Base-by-base conservation (phyloP, 2,329 filamentous ascomycete species). In the Arthrinium puccinioides region DNA sequence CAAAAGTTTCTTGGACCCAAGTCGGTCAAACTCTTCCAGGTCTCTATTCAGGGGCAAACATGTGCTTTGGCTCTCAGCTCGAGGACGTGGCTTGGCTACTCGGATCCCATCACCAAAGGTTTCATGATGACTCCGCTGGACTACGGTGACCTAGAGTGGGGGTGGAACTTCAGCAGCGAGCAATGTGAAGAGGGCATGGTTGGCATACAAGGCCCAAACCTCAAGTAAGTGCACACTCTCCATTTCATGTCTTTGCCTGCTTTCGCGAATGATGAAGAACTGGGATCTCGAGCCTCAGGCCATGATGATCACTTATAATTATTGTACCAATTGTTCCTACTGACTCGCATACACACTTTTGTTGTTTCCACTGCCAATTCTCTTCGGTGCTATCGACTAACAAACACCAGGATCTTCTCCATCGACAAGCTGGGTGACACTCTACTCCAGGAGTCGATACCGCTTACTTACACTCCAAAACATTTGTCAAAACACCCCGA, bases 291-390 rank as follows among this genome's bases (percentile, higher is more conserved):
- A 49, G 72, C 72, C 61, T 52, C 45, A 54, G 56, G 71, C 69
- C 42, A 69, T 78, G 74, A 79, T 73, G 72, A 53, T 51, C 61
- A 62, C 48, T 48, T 63, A 70, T 66, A 72, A 64, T 69, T 69
- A 63, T 55, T 68, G 70, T 72, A 74, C 81, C 87, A 94, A 94
- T 94, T 94, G 88, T 94, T 94, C 87, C 87, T 94, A 80, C 88
- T 94, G 88, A 94, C 60, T 65, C 35, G 10, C 15, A 23, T 21
- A 13, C 24, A 20, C 61, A 62, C 55, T 29, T 39, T 44, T 44
- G 39, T 42, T 40, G 27, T 29, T 36, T 32, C 13, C 35, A 30
- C 37, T 26, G 38, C 24, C 24, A 21, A 35, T 28, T 25, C 13
- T 25, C 15, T 23, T 26, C 8, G 6, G 8, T 9, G 11, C 7